Base-by-base conservation (phyloP, 78 protist species). In the Isochrysis galbana region DNA sequence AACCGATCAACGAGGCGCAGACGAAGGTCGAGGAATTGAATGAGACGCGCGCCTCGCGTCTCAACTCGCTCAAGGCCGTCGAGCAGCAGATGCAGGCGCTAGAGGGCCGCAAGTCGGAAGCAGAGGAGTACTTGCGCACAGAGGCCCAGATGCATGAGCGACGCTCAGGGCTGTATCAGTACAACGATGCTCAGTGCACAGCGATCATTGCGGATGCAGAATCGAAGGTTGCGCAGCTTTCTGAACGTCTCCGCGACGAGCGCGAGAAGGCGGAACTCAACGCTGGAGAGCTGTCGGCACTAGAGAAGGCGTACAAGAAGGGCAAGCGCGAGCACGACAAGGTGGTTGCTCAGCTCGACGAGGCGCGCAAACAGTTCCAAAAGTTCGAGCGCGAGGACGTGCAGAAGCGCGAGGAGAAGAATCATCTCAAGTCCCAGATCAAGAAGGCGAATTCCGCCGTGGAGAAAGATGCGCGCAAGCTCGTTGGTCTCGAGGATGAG, bases 71-170 rank as follows among this genome's bases (percentile, higher is more conserved):
- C 46, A 94, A 97, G 93, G 46, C 87, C 11, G 91, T 93, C 32
- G 97, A 94, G 42, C 95, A 93, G 51, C 97, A 96, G 46, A 2
- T 77, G 39, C 91, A 86, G 48, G 70, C 61, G 34, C 90, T 34
- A 22, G 92, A 96, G 89, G 98, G 89, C 32, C 92, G 97, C 38
- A 97, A 97, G 95, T 45, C 25, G 17, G 99, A 97, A 82, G 99
- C 99, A 21, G 98, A 94, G 88, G 96, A 42, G 67, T 98, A 51
- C 90, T 0, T 98, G 29, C 29, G 21, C 11, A 47, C 44, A 2
- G 96, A 97, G 87, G 32, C n/a, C 11, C 94, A 95, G 70, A 69
- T 95, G 17, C 29, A 39, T 32, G 34, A 44, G 84, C 54, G 93
- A 78, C 67, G 72, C 17, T 77, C 51, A 14, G 78, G 41, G 34